These are phyloP conservation scores for Fraxinus floribunda DNA, from an alignment of 305 asterid species.

Conservation along the genomic window DNA sequence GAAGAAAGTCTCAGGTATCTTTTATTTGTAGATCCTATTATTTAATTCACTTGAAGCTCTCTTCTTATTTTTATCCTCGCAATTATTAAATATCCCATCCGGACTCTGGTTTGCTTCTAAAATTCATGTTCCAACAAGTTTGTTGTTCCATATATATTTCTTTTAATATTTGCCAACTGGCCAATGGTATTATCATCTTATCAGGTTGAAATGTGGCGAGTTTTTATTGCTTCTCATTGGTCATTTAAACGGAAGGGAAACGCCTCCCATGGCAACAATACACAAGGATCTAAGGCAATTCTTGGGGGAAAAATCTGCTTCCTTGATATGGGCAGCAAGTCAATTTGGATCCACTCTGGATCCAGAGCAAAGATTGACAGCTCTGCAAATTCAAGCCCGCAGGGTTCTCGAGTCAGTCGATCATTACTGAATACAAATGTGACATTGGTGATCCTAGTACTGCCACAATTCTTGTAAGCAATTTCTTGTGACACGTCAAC, in stretches of 20 bases:
- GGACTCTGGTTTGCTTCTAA: slow-evolving; percentile 1
- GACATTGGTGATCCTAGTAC: slow-evolving; percentile 15
- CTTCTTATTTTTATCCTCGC: neutral
- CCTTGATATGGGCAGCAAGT: slow-evolving; percentile 94
- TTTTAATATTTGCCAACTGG: neutral
- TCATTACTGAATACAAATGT: slow-evolving; percentile 48
- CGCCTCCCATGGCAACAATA: slow-evolving; percentile 78
- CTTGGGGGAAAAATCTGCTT: slow-evolving; percentile 86
- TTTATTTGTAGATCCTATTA: neutral
- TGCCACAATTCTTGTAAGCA: slow-evolving; percentile 3
- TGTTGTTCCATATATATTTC: neutral
- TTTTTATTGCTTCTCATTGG: slow-evolving; percentile 88
- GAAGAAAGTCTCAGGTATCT: slow-evolving; percentile 82
- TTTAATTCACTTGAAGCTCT: neutral
- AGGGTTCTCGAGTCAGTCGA: slow-evolving; percentile 85
- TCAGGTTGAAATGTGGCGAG: slow-evolving; percentile 94
- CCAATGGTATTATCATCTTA: slow-evolving; percentile 4
- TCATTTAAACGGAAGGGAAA: slow-evolving; percentile 79
- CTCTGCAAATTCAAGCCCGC: slow-evolving; percentile 82
- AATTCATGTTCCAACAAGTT: slow-evolving; percentile 1
- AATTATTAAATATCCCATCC: neutral
- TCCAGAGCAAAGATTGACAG: slow-evolving; percentile 76
- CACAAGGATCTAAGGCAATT: slow-evolving; percentile 77
- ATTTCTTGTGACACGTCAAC: neutral
- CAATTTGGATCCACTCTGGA: slow-evolving; percentile 81